These are phyloP conservation scores for Leccinum imitatum DNA, from an alignment of 768 basidiomycete species.

Conservation along the genomic window DNA sequence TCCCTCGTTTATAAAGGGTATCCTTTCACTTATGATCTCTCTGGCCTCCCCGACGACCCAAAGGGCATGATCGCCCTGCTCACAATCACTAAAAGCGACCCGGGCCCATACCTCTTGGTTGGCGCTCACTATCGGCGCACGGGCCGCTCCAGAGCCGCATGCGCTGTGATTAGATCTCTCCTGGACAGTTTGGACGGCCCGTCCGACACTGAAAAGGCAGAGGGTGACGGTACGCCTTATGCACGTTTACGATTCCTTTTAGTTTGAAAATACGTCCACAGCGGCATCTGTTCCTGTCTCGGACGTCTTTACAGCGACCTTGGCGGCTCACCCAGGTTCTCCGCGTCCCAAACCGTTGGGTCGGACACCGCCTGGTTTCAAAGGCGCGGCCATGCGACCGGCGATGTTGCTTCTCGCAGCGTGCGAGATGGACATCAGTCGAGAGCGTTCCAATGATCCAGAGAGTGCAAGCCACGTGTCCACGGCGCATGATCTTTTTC, in stretches of 20 bases:
- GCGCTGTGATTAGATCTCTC: constrained; percentile 28
- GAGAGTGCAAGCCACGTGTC: constrained; percentile 22
- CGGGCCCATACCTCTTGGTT: constrained; percentile 32
- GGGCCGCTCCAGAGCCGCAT: constrained; percentile 31
- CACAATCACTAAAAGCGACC: constrained; percentile 29
- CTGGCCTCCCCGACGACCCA: constrained; percentile 32
- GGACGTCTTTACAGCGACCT: constrained; percentile 8
- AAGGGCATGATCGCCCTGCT: constrained; percentile 28
- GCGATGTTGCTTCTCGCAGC: constrained; percentile 33
- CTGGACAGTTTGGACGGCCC: constrained; percentile 14
- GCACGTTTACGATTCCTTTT: constrained; percentile 10
- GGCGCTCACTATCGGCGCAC: constrained; percentile 35
- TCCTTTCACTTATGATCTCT: constrained; percentile 29
- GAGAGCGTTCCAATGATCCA: constrained; percentile 22
- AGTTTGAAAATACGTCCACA: constrained; percentile 15
- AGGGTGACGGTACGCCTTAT: constrained; percentile 27
- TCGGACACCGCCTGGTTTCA: constrained; percentile 9
- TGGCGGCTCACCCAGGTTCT: constrained; percentile 9
- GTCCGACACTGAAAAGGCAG: constrained; percentile 17
- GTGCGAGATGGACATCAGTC: constrained; percentile 34
- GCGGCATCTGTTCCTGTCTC: constrained; percentile 11
- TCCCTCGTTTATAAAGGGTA: constrained; percentile 29
- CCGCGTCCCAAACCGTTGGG: constrained; percentile 11
- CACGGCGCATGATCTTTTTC: constrained; percentile 31
- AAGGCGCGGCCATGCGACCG: constrained; percentile 24